Percentiles rank a stretch among this genome's conserved stretches.
These are phyloP conservation scores for Osmanthus fragrans DNA, from an alignment of 257 asterid genomes.

Conservation along the genomic window DNA sequence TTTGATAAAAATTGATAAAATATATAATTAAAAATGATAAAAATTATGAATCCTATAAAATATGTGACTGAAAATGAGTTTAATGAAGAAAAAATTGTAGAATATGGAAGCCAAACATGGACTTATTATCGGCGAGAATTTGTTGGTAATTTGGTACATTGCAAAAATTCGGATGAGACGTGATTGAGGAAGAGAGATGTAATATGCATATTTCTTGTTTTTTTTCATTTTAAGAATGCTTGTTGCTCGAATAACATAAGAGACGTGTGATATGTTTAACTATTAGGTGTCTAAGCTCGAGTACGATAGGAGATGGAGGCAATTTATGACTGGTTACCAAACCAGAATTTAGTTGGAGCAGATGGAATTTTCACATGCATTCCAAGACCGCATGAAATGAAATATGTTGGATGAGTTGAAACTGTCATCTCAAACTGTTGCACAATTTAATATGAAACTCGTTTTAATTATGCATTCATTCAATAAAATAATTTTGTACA, in stretches of 20 bases:
- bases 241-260: too few relatives aligned
- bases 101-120: too few relatives aligned
- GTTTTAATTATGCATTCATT: too few relatives aligned
- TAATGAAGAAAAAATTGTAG: too few relatives aligned
- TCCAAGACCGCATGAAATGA: neutral
- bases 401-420: neutral
- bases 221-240: too few relatives aligned
- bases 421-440: neutral
- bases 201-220: too few relatives aligned
- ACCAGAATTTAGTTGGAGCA: conserved; percentile 18
- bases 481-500: too few relatives aligned
- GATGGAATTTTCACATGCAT: conserved; percentile 18
- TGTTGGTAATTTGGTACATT: neutral
- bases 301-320: neutral
- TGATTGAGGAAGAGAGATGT: neutral
- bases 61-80: too few relatives aligned
- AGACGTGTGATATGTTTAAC: neutral
- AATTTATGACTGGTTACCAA: neutral
- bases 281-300: neutral
- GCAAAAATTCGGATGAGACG: neutral
- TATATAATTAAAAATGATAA: too few relatives aligned
- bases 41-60: too few relatives aligned
- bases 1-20: too few relatives aligned
- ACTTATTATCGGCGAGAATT: neutral
- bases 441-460: neutral